Evolutionary conservation across 768 basidiomycete genomes (phyloP).

Genomic region (Lactarius deliciosus): DNA sequence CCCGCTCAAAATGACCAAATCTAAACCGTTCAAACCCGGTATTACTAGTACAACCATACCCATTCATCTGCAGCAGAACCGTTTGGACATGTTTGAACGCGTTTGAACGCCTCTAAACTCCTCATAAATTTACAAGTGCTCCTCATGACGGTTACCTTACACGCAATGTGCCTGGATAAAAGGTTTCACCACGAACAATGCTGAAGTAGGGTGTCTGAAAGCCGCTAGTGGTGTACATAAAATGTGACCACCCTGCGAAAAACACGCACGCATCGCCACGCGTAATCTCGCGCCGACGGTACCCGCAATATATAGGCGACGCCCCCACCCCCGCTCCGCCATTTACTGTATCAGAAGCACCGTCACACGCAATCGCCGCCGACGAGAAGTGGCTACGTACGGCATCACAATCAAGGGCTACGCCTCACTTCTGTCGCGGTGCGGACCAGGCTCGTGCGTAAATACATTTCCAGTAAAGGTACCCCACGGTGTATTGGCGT

Average conservation of each 20-base stretch:
- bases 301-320: neutral
- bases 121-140: too few species aligned
- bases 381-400: neutral
- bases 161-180: neutral
- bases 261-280: neutral
- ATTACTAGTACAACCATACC: too few species aligned
- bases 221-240: too few species aligned
- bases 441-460: neutral
- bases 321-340: too few species aligned
- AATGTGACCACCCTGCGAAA: neutral
- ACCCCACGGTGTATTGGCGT: conserved; percentile 5
- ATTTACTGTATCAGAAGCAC: neutral
- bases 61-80: too few species aligned
- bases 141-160: neutral
- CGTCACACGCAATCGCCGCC: too few species aligned
- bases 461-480: conserved; percentile 11
- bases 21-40: too few species aligned
- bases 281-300: neutral
- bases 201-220: too few species aligned
- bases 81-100: too few species aligned
- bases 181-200: neutral
- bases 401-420: neutral
- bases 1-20: too few species aligned
- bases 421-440: neutral
- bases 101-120: too few species aligned